These are phyloP conservation scores for Pezicula rhizophila DNA, from an alignment of 2,329 filamentous ascomycete genomes.

Conservation along the genomic window DNA sequence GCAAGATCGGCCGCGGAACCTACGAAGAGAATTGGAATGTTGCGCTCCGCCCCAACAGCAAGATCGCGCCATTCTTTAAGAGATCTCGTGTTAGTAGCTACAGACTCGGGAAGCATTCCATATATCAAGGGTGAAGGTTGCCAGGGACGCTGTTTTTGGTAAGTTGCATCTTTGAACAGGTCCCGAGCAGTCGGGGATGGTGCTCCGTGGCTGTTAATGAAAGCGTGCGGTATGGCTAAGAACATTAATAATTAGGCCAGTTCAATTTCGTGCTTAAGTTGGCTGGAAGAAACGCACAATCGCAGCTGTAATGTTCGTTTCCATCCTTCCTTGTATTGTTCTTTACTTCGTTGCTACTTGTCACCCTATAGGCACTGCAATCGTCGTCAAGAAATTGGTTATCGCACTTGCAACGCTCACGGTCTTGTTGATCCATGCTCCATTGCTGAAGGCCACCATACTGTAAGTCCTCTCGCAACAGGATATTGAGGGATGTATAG, in stretches of 20 bases:
- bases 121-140: constrained; percentile 22
- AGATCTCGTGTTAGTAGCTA: constrained; percentile 25
- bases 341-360: constrained; percentile 14
- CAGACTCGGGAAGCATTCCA: constrained; percentile 24
- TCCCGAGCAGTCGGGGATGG: constrained; percentile 20
- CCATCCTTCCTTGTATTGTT: constrained; percentile 9
- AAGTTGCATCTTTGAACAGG: too few relatives aligned
- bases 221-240: constrained; percentile 31
- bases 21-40: constrained; percentile 36
- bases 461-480: constrained; percentile 34
- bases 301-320: constrained; percentile 11
- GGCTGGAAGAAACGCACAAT: constrained; percentile 7
- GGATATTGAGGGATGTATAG: constrained; percentile 38
- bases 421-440: constrained; percentile 29
- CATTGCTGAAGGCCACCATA: constrained; percentile 33
- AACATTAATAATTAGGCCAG: not conserved
- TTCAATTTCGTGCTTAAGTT: not conserved
- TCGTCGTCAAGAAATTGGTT: constrained; percentile 31
- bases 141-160: not conserved
- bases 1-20: constrained; percentile 27
- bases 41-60: constrained; percentile 28
- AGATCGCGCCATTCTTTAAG: constrained; percentile 35
- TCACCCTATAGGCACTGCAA: constrained; percentile 26
- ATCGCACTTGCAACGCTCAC: constrained; percentile 31
- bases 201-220: constrained; percentile 27